These are phyloP conservation scores for Haplosporangium sp. DNA, from an alignment of 371 early-diverging fungal species.

Conservation along the genomic window DNA sequence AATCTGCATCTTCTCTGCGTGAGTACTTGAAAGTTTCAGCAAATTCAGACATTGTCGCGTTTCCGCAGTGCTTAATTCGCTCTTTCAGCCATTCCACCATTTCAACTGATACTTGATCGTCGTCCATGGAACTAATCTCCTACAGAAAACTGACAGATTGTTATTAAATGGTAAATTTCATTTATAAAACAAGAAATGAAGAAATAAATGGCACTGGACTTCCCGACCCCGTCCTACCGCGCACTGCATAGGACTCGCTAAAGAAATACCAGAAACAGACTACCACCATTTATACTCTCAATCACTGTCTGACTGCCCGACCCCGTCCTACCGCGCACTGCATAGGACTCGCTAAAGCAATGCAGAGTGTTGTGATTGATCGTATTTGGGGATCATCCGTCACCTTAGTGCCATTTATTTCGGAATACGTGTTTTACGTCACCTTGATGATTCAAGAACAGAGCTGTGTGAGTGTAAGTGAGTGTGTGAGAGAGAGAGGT, in stretches of 20 bases:
- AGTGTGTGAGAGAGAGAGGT: slow-evolving; percentile 3
- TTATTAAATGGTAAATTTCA: slow-evolving; percentile 1
- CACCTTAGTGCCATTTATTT: slow-evolving; percentile 11
- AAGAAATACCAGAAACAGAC: slow-evolving; percentile 5
- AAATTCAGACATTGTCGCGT: slow-evolving; percentile 20
- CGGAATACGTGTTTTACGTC: slow-evolving; percentile 3
- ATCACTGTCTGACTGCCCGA: slow-evolving; percentile 3
- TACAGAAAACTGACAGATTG: slow-evolving; percentile 4
- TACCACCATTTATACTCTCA: slow-evolving; percentile 6
- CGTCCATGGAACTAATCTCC: slow-evolving; percentile 14
- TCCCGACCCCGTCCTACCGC: slow-evolving; percentile 8
- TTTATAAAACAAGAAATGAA: not conserved
- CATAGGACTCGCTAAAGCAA: slow-evolving; percentile 15
- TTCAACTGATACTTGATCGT: slow-evolving; percentile 13
- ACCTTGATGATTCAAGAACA: not conserved
- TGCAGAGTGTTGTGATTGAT: slow-evolving; percentile 15
- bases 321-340: slow-evolving; percentile 21
- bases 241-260: slow-evolving; percentile 9
- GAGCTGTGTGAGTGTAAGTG: not conserved
- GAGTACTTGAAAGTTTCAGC: slow-evolving; percentile 18
- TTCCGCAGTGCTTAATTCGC: slow-evolving; percentile 10
- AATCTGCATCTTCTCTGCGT: slow-evolving; percentile 18
- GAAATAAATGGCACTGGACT: slow-evolving; percentile 21
- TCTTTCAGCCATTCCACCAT: slow-evolving; percentile 21
- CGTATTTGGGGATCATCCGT: slow-evolving; percentile 5